Percentiles rank a stretch among this genome's conserved stretches.
Conservation (phyloP, 176 grass and related monocot genomes). For the Triticum urartu region DNA sequence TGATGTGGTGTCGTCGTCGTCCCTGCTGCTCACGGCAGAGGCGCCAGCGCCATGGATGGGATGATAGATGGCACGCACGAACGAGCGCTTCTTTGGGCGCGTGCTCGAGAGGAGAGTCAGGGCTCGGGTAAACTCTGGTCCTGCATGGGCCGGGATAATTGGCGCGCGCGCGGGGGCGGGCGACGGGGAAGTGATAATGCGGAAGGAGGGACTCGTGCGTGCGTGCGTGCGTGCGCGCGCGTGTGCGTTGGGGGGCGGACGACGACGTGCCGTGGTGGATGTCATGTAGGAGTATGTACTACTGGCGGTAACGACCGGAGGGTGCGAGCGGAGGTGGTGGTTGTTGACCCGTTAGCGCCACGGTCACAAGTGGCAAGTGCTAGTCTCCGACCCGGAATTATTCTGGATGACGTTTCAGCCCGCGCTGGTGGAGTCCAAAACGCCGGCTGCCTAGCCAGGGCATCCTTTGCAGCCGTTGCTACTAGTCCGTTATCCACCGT, state of each 20-base stretch:
- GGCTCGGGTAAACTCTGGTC: neutral
- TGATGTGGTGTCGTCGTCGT: neutral
- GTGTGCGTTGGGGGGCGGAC: neutral
- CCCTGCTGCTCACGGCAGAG: constrained; percentile 21
- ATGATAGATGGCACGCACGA: constrained; percentile 6
- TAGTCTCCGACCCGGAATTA: neutral
- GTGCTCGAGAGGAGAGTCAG: neutral
- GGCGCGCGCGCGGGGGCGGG: neutral
- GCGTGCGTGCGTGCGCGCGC: neutral
- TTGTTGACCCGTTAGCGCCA: constrained; percentile 26
- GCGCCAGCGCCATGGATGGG: constrained; percentile 28
- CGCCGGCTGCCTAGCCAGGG: neutral
- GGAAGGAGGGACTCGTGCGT: neutral
- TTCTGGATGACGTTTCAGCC: neutral
- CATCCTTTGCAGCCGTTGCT: neutral
- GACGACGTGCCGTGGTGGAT: constrained; percentile 23
- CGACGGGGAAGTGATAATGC: neutral
- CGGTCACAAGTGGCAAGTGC: neutral
- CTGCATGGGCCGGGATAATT: neutral
- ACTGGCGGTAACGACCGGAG: neutral
- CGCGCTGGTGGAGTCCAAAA: neutral
- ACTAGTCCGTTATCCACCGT: neutral
- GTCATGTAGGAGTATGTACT: constrained; percentile 12
- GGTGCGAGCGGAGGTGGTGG: neutral
- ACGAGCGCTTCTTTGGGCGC: neutral